phyloP scores from a whole-genome alignment of 306 rosid species.

The Vigna mungo region DNA sequence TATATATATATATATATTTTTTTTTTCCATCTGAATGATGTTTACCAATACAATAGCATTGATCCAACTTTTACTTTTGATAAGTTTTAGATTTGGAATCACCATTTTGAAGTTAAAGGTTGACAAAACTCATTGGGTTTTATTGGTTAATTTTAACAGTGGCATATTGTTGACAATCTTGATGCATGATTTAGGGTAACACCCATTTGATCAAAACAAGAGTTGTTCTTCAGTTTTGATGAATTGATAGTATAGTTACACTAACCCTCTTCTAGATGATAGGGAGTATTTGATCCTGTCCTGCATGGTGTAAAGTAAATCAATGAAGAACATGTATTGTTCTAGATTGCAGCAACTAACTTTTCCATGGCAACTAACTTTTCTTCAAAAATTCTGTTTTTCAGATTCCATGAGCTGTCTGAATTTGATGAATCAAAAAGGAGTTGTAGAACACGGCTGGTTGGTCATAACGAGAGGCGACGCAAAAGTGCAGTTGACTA shows the following conservation, averaged over 20 bases:
- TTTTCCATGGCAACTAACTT: constrained; percentile 28
- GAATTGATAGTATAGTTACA: neutral
- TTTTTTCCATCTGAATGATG: neutral
- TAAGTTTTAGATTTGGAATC: neutral
- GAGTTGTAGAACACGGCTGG: constrained; percentile 91
- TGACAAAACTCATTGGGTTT: neutral
- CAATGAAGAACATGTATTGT: neutral
- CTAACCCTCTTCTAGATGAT: neutral
- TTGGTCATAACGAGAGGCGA: constrained; percentile 89
- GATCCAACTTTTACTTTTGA: neutral
- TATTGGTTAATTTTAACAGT: constrained; percentile 19
- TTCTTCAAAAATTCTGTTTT: constrained; percentile 26
- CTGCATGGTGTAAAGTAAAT: too few relatives aligned
- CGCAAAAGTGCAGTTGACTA: constrained; percentile 66
- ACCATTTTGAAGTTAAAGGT: neutral
- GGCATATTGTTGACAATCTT: neutral
- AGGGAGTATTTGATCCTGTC: constrained; percentile 6
- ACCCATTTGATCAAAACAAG: neutral
- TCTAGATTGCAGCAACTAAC: constrained; percentile 15
- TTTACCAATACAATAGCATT: neutral
- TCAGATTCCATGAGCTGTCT: constrained; percentile 74
- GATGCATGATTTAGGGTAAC: neutral
- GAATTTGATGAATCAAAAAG: constrained; percentile 83
- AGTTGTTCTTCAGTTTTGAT: neutral
- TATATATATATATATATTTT: too few relatives aligned